These are phyloP conservation scores for Pichia rugopelliculosa DNA, from an alignment of 805 yeast genomes.

Conservation along the genomic window DNA sequence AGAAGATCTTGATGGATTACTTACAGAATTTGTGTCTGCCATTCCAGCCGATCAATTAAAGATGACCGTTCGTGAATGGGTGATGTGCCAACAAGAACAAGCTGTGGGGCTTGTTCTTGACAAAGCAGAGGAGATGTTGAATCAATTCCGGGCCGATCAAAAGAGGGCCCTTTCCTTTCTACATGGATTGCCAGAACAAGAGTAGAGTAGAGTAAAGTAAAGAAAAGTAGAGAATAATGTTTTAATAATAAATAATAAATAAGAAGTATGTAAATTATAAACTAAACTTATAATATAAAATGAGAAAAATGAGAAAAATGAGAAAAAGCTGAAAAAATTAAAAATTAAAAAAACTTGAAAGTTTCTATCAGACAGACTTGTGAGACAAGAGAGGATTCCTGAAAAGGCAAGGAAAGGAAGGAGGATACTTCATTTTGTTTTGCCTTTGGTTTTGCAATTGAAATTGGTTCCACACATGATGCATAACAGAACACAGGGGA, in stretches of 20 bases:
- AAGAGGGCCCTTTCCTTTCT: conserved; percentile 41
- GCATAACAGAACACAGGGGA: background rate
- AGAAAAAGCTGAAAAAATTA: background rate
- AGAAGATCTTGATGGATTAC: conserved; percentile 59
- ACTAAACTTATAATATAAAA: no score
- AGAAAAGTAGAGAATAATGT: no score
- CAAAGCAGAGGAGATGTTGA: conserved; percentile 41
- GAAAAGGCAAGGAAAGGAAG: background rate
- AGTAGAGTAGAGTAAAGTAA: background rate
- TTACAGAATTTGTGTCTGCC: conserved; percentile 55
- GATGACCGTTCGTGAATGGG: conserved; percentile 70
- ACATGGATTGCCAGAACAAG: conserved; percentile 29
- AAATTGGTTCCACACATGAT: background rate
- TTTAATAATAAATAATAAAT: no score
- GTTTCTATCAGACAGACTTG: no score
- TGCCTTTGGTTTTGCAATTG: background rate
- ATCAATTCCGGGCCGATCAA: conserved; percentile 41
- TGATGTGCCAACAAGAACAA: conserved; percentile 45
- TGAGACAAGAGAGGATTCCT: no score
- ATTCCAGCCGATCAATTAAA: conserved; percentile 65
- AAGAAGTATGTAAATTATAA: no score
- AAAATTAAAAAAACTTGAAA: no score
- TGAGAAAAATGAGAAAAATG: background rate
- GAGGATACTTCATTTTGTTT: background rate
- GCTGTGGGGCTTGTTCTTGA: conserved; percentile 42